Base-by-base conservation (phyloP, 1,284 basidiomycete genomes). In the Blastosporella zonata region DNA sequence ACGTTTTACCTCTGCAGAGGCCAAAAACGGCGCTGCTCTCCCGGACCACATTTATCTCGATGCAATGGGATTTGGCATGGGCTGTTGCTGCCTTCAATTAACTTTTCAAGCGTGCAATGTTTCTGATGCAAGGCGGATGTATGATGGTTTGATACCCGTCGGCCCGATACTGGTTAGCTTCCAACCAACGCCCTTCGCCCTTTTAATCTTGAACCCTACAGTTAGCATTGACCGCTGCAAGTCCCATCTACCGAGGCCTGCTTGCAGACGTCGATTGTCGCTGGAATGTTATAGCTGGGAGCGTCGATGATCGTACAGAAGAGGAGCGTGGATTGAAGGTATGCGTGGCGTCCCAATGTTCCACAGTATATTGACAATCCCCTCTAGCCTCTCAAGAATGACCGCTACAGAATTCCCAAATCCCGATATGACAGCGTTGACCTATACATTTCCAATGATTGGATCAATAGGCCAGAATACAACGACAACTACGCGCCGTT, bases 11-110 rank as follows among this genome's bases (percentile, higher is more conserved):
- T 22, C 35, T 21, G 5, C 64, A 84, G 93, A 96, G 74, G 94
- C 94, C 1, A 89, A 86, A 65, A 75, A 84, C 49, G 93, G 92
- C 3, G 92, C 93, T 8, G 95, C 94, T 8, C 75, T 90, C 43
- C 74, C 78, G 10, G 87, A 96, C 66, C 94, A 98, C 68, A 94
- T 99, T 58, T 99, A 99, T 68, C 83, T 99, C 78, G 97, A 99
- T 68, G 95, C 97, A 1, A 98, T 98, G 97, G 96, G 95, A 20
- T 99, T 99, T 67, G 97, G 97, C 37, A 99, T 98, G 96, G 97
- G 97, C 2, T 98, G 96, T 62, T 97, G 93, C 63, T 99, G 97
- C 69, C 74, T 99, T 43, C 97, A 99, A 64, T 79, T 99, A 56
- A 99, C 97, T 2, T 97, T 99, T 73, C 97, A 99, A 67, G 90